Evolutionary conservation across 2,329 filamentous ascomycete genomes (phyloP).

Genomic region (Pestalotiopsis fici): DNA sequence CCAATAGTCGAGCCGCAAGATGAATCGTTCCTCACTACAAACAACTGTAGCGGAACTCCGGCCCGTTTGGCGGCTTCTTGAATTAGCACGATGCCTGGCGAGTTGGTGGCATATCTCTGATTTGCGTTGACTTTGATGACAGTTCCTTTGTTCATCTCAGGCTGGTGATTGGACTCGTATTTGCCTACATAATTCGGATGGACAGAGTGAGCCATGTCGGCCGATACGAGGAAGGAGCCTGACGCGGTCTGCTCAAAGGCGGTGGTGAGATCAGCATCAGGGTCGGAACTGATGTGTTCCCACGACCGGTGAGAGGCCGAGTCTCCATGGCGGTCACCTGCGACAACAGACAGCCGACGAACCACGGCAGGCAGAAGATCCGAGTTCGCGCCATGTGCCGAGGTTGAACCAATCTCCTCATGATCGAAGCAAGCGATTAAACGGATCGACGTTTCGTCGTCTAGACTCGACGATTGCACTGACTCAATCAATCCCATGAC

Average conservation of each 20-base stretch:
- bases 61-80: conserved; percentile 79
- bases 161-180: conserved; percentile 88
- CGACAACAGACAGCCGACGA: conserved; percentile 80
- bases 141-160: conserved; percentile 86
- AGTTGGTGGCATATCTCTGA: conserved; percentile 94
- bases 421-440: conserved; percentile 96
- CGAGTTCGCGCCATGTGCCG: conserved; percentile 90
- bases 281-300: conserved; percentile 53
- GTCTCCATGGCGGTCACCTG: conserved; percentile 53
- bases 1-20: conserved; percentile 96
- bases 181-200: conserved; percentile 94
- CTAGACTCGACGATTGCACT: conserved; percentile 63
- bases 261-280: conserved; percentile 67
- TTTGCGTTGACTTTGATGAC: conserved; percentile 99
- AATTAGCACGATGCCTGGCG: conserved; percentile 88
- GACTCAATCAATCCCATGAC: conserved; percentile 84
- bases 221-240: conserved; percentile 90
- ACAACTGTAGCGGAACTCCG: conserved; percentile 87
- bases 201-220: conserved; percentile 96
- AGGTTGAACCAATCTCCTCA: conserved; percentile 92
- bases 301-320: conserved; percentile 64
- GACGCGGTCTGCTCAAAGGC: conserved; percentile 92
- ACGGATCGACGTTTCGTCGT: conserved; percentile 79
- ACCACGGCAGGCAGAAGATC: conserved; percentile 88
- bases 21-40: conserved; percentile 94